These are phyloP conservation scores for Mycena galericulata DNA, from an alignment of 768 basidiomycete genomes.

Conservation along the genomic window DNA sequence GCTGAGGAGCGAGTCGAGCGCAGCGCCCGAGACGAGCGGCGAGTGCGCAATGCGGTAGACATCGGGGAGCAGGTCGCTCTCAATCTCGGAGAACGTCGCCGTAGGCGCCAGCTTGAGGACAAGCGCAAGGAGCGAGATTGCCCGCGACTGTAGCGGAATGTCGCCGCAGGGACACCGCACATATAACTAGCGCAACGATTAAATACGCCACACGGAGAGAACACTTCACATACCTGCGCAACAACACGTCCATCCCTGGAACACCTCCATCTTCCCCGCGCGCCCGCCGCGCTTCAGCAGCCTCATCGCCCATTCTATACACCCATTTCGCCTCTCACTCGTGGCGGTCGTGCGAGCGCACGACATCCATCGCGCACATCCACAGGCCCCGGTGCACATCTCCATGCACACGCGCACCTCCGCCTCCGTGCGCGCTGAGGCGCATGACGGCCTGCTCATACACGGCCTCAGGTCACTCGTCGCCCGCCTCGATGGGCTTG, in stretches of 20 bases:
- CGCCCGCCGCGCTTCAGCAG: slow-evolving; percentile 82
- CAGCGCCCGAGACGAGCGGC: slow-evolving; percentile 78
- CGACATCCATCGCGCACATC: slow-evolving; percentile 84
- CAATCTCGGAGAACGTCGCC: slow-evolving; percentile 80
- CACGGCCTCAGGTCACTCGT: slow-evolving; percentile 76
- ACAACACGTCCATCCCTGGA: slow-evolving; percentile 79
- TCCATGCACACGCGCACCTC: slow-evolving; percentile 90
- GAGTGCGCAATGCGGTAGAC: slow-evolving; percentile 83
- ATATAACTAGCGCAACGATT: slow-evolving; percentile 56
- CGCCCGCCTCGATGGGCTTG: slow-evolving; percentile 69
- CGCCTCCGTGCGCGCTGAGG: slow-evolving; percentile 77
- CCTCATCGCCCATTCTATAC: slow-evolving; percentile 78
- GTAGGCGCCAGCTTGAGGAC: too few relatives aligned
- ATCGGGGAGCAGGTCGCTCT: slow-evolving; percentile 72
- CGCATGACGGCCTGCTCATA: slow-evolving; percentile 81
- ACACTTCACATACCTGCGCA: slow-evolving; percentile 72
- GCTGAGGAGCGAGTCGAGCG: slow-evolving; percentile 83
- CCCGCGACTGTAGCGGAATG: slow-evolving; percentile 81
- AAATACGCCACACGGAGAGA: too few relatives aligned
- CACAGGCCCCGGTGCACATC: slow-evolving; percentile 86
- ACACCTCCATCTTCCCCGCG: slow-evolving; percentile 85
- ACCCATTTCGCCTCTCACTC: slow-evolving; percentile 88
- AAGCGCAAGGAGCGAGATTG: too few relatives aligned
- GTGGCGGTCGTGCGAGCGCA: slow-evolving; percentile 69
- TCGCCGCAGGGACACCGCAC: slow-evolving; percentile 64